Evolutionary conservation across 1,284 basidiomycete genomes (phyloP), one percentile per base, ranked within the genome.

Genomic region (Pseudozyma sp.): DNA sequence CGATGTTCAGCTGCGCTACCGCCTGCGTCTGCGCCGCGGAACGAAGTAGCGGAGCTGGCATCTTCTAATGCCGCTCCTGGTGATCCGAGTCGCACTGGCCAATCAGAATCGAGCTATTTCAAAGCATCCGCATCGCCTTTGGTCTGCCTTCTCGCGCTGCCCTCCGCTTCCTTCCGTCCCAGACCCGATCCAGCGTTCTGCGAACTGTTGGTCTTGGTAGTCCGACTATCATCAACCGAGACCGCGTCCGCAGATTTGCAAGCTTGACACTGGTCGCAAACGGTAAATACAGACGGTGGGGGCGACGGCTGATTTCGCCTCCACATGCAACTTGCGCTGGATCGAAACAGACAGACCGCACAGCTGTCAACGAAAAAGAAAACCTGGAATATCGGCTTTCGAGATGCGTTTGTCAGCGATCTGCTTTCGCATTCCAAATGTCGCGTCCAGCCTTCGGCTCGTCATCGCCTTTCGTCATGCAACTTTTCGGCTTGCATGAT

Each of bases 71-170:
- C 35, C 35, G 10, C 35, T 9, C 10, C 40, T 16, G 40, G 7
- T n/a, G 2, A 2, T 17, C 40, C 16, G 11, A 7, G 14, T 24
- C 43, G 17, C 19, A 8, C 40, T 19, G 17, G 7, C 67, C 56
- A 69, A 69, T 69, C 67, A 69, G 61, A 64, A 40, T 52, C 67
- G 67, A 49, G 61, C 67, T 64, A 69, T 64, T 69, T 57, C 61
- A 56, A 69, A 69, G n/a, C 61, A 40, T 31, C 14, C 14, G 35
- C 35, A 29, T 13, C 44, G 30, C 13, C 47, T 19, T 4, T 40
- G 24, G 19, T 30, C 14, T 51, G 7, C 24, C 10, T 16, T 40
- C 14, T 10, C 33, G 30, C 40, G 16, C 16, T 30, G 17, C 5
- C 24, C 8, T 51, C 37, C 7, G 50, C 39, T 4, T 24, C 30